A percentile compares a stretch with the other conserved stretches of the same genome.
phyloP scores from a whole-genome alignment of 495 filamentous ascomycete genomes.

The Tetracladium marchalianum region DNA sequence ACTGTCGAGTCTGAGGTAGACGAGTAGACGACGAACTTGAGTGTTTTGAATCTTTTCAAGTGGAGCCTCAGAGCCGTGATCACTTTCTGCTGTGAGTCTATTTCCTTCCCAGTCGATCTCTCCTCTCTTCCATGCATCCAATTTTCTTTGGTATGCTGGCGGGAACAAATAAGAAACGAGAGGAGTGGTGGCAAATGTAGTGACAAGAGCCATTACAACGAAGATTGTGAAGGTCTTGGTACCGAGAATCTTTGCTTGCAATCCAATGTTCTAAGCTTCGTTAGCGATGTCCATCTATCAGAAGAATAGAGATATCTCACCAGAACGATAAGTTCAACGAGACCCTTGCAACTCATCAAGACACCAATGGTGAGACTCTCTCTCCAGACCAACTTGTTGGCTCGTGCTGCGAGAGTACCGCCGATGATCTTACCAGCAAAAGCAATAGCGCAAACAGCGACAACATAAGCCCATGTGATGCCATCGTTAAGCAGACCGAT shows the following conservation, averaged over 20 bases:
- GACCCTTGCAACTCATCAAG: conserved; percentile 95
- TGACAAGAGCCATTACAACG: conserved; percentile 93
- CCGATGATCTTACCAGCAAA: conserved; percentile 81
- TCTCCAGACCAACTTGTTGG: conserved; percentile 78
- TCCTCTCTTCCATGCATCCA: conserved; percentile 80
- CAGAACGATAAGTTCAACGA: conserved; percentile 91
- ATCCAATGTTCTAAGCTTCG: conserved; percentile 75
- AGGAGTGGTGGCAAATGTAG: conserved; percentile 86
- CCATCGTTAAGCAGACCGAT: conserved; percentile 76
- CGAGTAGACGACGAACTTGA: conserved; percentile 36
- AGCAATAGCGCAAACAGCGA: conserved; percentile 74
- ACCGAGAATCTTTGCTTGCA: conserved; percentile 84
- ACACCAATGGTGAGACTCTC: conserved; percentile 88
- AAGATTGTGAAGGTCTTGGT: conserved; percentile 92
- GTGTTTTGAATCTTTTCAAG: conserved; percentile 33
- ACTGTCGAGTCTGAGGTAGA: conserved; percentile 77
- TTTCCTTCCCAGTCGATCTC: conserved; percentile 93
- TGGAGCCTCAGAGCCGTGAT: conserved; percentile 25
- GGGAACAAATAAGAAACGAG: conserved; percentile 73
- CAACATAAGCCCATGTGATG: conserved; percentile 85
- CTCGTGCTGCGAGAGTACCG: conserved; percentile 68
- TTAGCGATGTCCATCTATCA: neutral
- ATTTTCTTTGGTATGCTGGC: conserved; percentile 80
- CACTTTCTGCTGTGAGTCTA: conserved; percentile 28
- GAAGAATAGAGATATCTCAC: conserved; percentile 36